Evolutionary conservation across 345 rosid species (phyloP).

Genomic region (Populus euphratica): DNA sequence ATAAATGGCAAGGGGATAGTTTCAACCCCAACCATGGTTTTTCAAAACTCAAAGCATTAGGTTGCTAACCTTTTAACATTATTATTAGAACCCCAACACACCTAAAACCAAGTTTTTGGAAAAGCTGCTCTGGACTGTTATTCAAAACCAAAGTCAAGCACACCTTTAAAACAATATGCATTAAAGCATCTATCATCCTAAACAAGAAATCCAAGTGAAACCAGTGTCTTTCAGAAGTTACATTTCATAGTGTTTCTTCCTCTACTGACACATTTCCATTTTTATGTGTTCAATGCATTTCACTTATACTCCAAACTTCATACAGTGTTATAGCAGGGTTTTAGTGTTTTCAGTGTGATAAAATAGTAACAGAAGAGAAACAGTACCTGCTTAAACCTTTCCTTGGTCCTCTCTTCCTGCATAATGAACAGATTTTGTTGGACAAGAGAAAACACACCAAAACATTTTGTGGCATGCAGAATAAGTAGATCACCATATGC

Average conservation of each 20-base stretch:
- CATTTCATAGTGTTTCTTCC: background rate
- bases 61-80: background rate
- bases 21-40: background rate
- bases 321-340: background rate
- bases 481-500: background rate
- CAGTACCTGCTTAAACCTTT: slow-evolving; percentile 64
- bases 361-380: background rate
- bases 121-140: background rate
- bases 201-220: background rate
- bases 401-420: slow-evolving; percentile 67
- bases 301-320: background rate
- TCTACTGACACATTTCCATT: background rate
- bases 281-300: background rate
- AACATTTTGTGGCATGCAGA: background rate
- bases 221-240: background rate
- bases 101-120: background rate
- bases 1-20: background rate
- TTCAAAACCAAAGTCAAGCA: background rate
- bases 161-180: background rate
- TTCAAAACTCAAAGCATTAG: background rate
- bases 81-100: background rate
- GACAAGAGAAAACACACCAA: background rate
- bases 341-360: background rate
- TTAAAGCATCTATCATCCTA: background rate
- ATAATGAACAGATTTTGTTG: slow-evolving; percentile 15